Base-by-base conservation (phyloP, 2,329 filamentous ascomycete species). In the Penicillium sumatraense region DNA sequence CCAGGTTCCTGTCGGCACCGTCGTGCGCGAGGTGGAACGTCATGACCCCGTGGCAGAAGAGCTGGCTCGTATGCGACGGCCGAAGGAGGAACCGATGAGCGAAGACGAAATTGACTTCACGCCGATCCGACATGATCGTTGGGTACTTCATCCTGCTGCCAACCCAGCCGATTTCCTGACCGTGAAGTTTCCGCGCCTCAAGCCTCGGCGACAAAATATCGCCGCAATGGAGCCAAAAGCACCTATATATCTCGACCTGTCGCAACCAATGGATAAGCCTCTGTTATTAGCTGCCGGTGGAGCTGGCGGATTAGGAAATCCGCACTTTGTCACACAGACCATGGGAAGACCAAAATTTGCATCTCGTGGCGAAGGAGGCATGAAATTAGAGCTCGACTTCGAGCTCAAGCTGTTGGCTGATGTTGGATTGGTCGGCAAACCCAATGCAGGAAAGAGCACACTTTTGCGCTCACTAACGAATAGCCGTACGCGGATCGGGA, bases 341-440 rank as follows among this genome's bases (percentile, higher is more conserved):
- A 83, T 86, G 47, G 84, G 86, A 3, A 83, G 89, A 38, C 95
- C 95, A 1, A 88, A 93, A 66, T 96, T 93, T 72, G 95, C 93
- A 5, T 96, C 92, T 1, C 89, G 87, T 63, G 95, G 95, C 38
- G 91, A 96, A 63, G 81, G 84, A 11, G 90, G 91, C 33, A 86
- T 95, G 66, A 87, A 85, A 35, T 80, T 99, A 68, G 86, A 88
- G 45, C 78, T 99, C 31, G 88, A 96, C 69, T 83, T 99, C 13
- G 95, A 99, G 73, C 83, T 99, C 58, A 98, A 97, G 80, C 84
- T 99, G 9, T 86, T 99, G 36, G 95, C 95, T 5, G 95, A 99
- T 74, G 89, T 99, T 7, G 95, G 95, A 0, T 83, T 99, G 2
- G 95, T 99, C 14, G 95, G 95, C 1, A 84, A 98, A 14, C 95